phyloP scores from a whole-genome alignment of 1,284 basidiomycete genomes.

The Vanrija pseudolonga region DNA sequence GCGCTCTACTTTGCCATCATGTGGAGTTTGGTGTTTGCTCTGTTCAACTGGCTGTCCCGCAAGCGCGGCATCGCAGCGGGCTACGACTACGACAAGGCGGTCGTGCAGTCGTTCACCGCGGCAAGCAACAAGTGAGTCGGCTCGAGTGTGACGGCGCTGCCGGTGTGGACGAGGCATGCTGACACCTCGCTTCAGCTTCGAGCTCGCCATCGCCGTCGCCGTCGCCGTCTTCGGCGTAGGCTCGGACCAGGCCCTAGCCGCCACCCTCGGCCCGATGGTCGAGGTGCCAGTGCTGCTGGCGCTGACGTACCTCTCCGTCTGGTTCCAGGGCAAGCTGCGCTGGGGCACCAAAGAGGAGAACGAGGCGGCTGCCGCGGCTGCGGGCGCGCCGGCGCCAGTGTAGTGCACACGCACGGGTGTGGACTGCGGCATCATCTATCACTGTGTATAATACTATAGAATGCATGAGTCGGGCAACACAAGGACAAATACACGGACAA shows the following conservation, averaged over 20 bases:
- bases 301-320: constrained; percentile 63
- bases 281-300: constrained; percentile 71
- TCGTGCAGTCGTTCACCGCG: constrained; percentile 59
- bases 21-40: constrained; percentile 64
- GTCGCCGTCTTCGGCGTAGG: constrained; percentile 72
- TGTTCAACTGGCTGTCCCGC: constrained; percentile 56
- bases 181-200: constrained; percentile 36
- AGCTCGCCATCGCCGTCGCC: constrained; percentile 78
- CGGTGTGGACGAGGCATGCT: constrained; percentile 16
- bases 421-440: no score
- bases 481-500: no score
- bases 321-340: no score
- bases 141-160: no score
- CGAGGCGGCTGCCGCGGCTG: no score
- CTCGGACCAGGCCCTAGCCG: constrained; percentile 70
- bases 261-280: constrained; percentile 68
- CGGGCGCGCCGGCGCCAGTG: no score
- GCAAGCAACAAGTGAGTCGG: constrained; percentile 56
- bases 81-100: constrained; percentile 62
- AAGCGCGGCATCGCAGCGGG: constrained; percentile 14
- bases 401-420: no score
- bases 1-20: constrained; percentile 73
- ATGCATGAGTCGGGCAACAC: no score
- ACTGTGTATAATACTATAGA: no score
- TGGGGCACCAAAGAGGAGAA: no score